These are phyloP conservation scores for Fusarium austroafricanum DNA, from an alignment of 2,329 filamentous ascomycete species.

Conservation along the genomic window DNA sequence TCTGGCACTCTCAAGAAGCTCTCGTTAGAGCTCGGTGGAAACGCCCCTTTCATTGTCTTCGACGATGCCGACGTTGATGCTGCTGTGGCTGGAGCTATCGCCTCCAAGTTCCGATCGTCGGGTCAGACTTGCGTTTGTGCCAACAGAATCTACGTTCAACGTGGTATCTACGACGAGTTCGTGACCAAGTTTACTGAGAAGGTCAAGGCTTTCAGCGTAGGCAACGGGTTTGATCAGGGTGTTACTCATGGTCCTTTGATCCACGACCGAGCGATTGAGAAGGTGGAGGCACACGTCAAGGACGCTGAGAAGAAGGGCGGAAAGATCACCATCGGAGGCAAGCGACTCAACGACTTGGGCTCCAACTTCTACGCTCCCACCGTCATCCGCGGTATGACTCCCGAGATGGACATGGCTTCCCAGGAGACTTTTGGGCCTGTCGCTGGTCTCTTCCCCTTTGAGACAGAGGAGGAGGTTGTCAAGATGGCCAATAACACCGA, in stretches of 20 bases:
- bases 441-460: conserved; percentile 88
- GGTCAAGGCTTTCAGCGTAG: conserved; percentile 80
- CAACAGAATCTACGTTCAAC: conserved; percentile 85
- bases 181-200: conserved; percentile 75
- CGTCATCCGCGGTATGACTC: conserved; percentile 86
- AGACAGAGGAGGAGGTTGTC: conserved; percentile 89
- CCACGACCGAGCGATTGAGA: conserved; percentile 82
- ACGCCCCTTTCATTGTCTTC: conserved; percentile 96
- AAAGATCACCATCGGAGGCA: conserved; percentile 79
- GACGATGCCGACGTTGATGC: conserved; percentile 91
- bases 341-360: conserved; percentile 79
- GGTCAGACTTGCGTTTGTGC: conserved; percentile 96
- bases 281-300: conserved; percentile 82
- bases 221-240: conserved; percentile 76
- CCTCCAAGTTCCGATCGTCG: conserved; percentile 92
- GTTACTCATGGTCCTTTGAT: conserved; percentile 87
- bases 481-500: conserved; percentile 82
- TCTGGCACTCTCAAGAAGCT: conserved; percentile 83
- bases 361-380: conserved; percentile 91
- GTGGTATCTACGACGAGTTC: conserved; percentile 81
- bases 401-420: conserved; percentile 82
- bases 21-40: conserved; percentile 92
- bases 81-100: conserved; percentile 84
- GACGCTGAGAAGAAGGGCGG: conserved; percentile 84
- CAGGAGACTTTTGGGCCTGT: conserved; percentile 98